Percentiles rank a stretch among this genome's conserved stretches.
These are phyloP conservation scores for Nectriaceae sp. DNA, from an alignment of 2,329 filamentous ascomycete genomes.

Conservation along the genomic window DNA sequence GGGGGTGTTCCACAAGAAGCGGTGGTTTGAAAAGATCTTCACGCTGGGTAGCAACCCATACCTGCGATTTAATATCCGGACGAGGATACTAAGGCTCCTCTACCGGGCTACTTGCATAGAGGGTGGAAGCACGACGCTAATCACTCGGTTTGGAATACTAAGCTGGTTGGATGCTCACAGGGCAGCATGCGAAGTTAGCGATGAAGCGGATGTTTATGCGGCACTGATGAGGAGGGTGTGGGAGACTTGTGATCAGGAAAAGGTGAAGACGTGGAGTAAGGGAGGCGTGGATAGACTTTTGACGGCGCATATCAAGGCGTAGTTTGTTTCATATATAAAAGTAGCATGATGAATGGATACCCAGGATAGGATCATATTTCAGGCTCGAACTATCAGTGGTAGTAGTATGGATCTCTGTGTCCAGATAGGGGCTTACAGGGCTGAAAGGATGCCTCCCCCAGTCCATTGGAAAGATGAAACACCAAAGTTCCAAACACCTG, in stretches of 20 bases:
- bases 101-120: constrained; percentile 68
- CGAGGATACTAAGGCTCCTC: constrained; percentile 62
- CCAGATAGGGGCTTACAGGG: no score
- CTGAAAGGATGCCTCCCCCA: not conserved
- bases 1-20: constrained; percentile 59
- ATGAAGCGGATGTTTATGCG: constrained; percentile 52
- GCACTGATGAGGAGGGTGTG: constrained; percentile 60
- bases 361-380: not conserved
- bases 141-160: constrained; percentile 73
- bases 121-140: constrained; percentile 75
- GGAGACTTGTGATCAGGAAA: constrained; percentile 67
- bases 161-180: constrained; percentile 72
- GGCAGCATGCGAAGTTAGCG: constrained; percentile 41
- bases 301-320: not conserved
- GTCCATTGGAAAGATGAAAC: not conserved
- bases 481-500: not conserved
- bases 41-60: constrained; percentile 69
- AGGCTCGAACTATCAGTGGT: no score
- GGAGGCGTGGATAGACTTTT: constrained; percentile 37
- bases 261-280: constrained; percentile 67
- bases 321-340: not conserved
- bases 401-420: no score
- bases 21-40: constrained; percentile 75
- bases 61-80: constrained; percentile 59
- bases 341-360: not conserved